Evolutionary conservation across 257 asterid species (phyloP).

Genomic region (Penstemon davidsonii): DNA sequence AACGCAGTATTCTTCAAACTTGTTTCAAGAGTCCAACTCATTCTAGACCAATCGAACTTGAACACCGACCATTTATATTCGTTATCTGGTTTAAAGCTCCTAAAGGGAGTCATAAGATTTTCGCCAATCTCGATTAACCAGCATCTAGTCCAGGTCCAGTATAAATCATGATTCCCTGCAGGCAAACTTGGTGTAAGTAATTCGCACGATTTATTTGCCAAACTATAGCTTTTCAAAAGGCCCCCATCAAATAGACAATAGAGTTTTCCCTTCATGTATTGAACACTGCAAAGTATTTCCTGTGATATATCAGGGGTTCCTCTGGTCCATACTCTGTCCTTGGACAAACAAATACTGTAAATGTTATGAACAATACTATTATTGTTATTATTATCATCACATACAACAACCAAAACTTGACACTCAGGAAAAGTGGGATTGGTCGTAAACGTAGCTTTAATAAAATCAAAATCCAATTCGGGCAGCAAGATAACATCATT

Average conservation of each 20-base stretch:
- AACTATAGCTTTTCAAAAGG: background rate
- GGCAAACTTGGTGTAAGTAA: background rate
- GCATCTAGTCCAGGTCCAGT: background rate
- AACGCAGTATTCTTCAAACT: constrained; percentile 1
- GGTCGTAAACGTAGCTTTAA: background rate
- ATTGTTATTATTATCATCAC: too few species aligned
- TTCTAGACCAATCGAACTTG: constrained; percentile 2
- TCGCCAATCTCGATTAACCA: background rate
- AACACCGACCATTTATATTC: background rate
- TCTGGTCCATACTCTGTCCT: background rate
- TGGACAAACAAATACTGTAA: background rate
- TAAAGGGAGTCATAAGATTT: background rate
- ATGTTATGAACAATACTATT: background rate
- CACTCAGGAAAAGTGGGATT: background rate
- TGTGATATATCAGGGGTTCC: background rate
- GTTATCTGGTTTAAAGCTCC: too few species aligned
- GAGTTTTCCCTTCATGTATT: background rate
- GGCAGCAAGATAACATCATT: background rate
- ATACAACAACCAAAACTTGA: background rate
- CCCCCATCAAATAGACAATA: constrained; percentile 4
- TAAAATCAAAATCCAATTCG: background rate
- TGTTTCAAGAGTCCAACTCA: constrained; percentile 5
- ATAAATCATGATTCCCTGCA: background rate
- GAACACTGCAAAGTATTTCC: background rate
- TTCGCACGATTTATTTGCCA: background rate